Evolutionary conservation across 805 yeast genomes (phyloP).

Genomic region (Wilhelminamyces savonicus): DNA sequence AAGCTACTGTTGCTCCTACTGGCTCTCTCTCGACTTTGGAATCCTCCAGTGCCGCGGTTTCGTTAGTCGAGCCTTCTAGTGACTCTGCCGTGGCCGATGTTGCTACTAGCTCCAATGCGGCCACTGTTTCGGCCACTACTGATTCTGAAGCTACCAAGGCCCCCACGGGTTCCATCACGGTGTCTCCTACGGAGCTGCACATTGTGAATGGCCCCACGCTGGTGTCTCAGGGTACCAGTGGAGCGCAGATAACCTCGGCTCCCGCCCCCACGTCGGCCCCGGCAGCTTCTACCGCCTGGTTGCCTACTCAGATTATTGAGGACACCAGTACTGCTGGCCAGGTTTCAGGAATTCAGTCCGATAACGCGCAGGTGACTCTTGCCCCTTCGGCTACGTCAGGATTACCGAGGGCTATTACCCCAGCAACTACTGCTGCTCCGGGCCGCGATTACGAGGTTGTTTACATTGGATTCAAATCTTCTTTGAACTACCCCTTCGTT

Average conservation of each 20-base stretch:
- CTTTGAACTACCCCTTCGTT: conserved; percentile 80
- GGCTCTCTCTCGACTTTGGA: background rate
- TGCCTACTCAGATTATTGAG: conserved; percentile 28
- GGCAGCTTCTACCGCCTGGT: conserved; percentile 20
- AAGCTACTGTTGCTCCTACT: background rate
- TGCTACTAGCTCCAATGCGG: conserved; percentile 1
- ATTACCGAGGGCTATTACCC: conserved; percentile 75
- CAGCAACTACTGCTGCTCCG: conserved; percentile 45
- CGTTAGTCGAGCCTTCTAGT: conserved; percentile 2
- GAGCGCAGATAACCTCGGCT: background rate
- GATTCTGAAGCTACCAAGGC: conserved; percentile 1
- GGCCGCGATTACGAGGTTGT: conserved; percentile 46
- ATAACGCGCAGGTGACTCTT: conserved; percentile 8
- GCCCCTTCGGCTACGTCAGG: conserved; percentile 37
- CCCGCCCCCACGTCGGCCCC: conserved; percentile 5
- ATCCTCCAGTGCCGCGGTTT: background rate
- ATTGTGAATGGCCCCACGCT: too few relatives aligned
- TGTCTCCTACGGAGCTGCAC: too few relatives aligned
- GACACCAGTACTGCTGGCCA: conserved; percentile 9
- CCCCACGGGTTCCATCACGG: too few relatives aligned
- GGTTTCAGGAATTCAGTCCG: background rate
- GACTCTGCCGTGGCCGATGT: conserved; percentile 1
- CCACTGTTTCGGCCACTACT: conserved; percentile 1
- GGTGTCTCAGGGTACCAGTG: background rate
- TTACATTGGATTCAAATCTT: conserved; percentile 71